Evolutionary conservation across 768 basidiomycete species (phyloP).

Genomic region (Coprinopsis cinerea): DNA sequence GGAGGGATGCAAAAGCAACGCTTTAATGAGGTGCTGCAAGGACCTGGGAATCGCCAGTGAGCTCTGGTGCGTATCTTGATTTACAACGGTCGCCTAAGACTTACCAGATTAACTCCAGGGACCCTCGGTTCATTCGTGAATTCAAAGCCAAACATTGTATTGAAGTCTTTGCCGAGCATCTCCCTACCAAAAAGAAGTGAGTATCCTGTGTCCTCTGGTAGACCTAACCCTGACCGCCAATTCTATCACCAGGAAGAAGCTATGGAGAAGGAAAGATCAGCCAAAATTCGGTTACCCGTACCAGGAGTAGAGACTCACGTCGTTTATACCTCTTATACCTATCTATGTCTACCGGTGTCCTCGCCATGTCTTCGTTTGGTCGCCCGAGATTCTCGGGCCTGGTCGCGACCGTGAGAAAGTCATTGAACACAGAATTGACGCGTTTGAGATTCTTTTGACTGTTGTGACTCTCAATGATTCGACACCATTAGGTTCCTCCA

Average conservation of each 20-base stretch:
- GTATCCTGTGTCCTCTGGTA: conserved; percentile 22
- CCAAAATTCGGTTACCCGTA: conserved; percentile 85
- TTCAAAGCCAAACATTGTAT: conserved; percentile 83
- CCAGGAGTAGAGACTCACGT: conserved; percentile 47
- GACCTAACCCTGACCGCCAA: neutral
- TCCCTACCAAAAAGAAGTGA: conserved; percentile 86
- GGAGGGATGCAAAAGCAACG: conserved; percentile 94
- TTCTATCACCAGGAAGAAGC: conserved; percentile 61
- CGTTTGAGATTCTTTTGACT: too few species aligned
- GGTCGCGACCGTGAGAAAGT: too few species aligned
- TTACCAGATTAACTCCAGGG: conserved; percentile 46
- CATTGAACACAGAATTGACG: too few species aligned
- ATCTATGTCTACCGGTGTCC: too few species aligned
- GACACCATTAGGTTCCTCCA: too few species aligned
- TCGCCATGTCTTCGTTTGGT: too few species aligned
- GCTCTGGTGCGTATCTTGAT: conserved; percentile 60
- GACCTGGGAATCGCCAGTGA: conserved; percentile 95
- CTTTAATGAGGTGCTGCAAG: conserved; percentile 96
- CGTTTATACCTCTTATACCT: too few species aligned
- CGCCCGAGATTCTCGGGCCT: too few species aligned
- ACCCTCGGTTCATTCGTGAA: conserved; percentile 90
- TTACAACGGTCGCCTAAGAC: neutral
- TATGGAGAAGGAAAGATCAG: conserved; percentile 86
- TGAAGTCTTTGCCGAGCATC: conserved; percentile 83
- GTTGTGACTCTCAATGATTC: too few species aligned